A percentile compares a stretch with the other conserved stretches of the same genome.
phyloP scores from a whole-genome alignment of 495 filamentous ascomycete species.

The Wilcoxina mikolae region DNA sequence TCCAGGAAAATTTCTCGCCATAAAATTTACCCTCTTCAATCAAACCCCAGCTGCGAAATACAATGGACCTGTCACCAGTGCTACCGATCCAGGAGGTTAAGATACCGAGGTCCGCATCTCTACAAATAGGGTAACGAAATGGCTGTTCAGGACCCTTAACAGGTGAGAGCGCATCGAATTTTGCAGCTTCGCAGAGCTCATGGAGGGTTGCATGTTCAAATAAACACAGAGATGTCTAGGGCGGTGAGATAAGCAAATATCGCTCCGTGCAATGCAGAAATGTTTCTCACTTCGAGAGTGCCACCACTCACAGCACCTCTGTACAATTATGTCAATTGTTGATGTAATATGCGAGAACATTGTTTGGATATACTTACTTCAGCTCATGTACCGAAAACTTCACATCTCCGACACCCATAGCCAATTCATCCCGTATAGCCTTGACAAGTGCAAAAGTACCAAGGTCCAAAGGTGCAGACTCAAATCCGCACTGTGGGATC shows the following conservation, averaged over 20 bases:
- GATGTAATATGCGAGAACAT: not conserved
- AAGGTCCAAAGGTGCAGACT: constrained; percentile 74
- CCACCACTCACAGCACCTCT: constrained; percentile 19
- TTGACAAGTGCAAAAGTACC: constrained; percentile 55
- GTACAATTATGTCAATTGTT: not conserved
- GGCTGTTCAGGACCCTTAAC: constrained; percentile 21
- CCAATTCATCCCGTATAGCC: constrained; percentile 45
- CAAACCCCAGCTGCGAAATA: constrained; percentile 27
- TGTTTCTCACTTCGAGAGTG: constrained; percentile 14
- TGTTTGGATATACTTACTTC: constrained; percentile 11
- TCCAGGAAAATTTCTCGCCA: constrained; percentile 26
- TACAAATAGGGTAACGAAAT: constrained; percentile 15
- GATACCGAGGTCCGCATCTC: constrained; percentile 18
- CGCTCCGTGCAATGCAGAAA: not conserved
- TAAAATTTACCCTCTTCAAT: constrained; percentile 21
- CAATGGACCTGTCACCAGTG: constrained; percentile 19
- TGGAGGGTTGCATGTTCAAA: constrained; percentile 25
- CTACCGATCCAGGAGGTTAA: constrained; percentile 22
- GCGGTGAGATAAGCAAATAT: constrained; percentile 8
- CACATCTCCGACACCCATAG: constrained; percentile 20
- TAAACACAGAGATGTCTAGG: constrained; percentile 17
- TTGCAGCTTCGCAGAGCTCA: constrained; percentile 20
- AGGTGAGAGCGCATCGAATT: constrained; percentile 22
- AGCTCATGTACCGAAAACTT: constrained; percentile 18
- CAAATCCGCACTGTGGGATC: constrained; percentile 72